Evolutionary conservation across 2,329 filamentous ascomycete genomes (phyloP).

Genomic region (Thermoascus crustaceus): DNA sequence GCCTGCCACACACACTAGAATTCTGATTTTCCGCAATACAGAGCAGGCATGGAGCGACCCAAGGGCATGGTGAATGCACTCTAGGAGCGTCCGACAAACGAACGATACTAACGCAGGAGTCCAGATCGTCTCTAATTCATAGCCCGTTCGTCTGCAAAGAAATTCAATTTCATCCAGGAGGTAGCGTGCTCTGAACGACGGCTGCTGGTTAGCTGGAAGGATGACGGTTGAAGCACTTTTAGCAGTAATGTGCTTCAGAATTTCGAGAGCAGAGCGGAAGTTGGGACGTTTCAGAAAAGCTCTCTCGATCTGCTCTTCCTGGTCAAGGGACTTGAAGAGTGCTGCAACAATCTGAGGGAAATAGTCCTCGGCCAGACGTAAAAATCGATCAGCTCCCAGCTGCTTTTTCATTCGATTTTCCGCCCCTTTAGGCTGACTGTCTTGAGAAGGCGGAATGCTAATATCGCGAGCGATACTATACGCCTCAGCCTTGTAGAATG

Average conservation of each 20-base stretch:
- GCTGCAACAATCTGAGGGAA: slow-evolving; percentile 70
- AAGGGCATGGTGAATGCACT: slow-evolving; percentile 71
- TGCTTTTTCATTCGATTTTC: slow-evolving; percentile 59
- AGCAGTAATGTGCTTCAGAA: slow-evolving; percentile 60
- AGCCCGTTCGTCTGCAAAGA: slow-evolving; percentile 64
- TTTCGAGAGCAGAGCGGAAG: slow-evolving; percentile 54
- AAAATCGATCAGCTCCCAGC: slow-evolving; percentile 59
- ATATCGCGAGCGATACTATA: slow-evolving; percentile 78
- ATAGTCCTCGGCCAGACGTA: slow-evolving; percentile 55
- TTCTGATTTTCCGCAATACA: slow-evolving; percentile 74
- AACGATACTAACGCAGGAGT: slow-evolving; percentile 65
- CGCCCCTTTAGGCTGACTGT: slow-evolving; percentile 46
- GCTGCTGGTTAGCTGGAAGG: slow-evolving; percentile 74
- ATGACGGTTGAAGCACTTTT: slow-evolving; percentile 57
- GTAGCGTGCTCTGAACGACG: slow-evolving; percentile 71
- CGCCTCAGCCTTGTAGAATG: slow-evolving; percentile 71
- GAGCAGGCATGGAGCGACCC: slow-evolving; percentile 82
- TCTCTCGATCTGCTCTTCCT: slow-evolving; percentile 65
- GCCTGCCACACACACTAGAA: slow-evolving; percentile 72
- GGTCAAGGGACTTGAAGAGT: slow-evolving; percentile 68
- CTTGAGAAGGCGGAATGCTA: slow-evolving; percentile 35
- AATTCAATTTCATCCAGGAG: slow-evolving; percentile 67
- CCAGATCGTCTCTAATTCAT: slow-evolving; percentile 61
- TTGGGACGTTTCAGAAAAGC: slow-evolving; percentile 53
- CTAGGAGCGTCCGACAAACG: slow-evolving; percentile 68